Percentiles rank a stretch among this genome's conserved stretches.
Evolutionary conservation across 1,284 basidiomycete genomes (phyloP).

Genomic region (Calocybe gambosa): DNA sequence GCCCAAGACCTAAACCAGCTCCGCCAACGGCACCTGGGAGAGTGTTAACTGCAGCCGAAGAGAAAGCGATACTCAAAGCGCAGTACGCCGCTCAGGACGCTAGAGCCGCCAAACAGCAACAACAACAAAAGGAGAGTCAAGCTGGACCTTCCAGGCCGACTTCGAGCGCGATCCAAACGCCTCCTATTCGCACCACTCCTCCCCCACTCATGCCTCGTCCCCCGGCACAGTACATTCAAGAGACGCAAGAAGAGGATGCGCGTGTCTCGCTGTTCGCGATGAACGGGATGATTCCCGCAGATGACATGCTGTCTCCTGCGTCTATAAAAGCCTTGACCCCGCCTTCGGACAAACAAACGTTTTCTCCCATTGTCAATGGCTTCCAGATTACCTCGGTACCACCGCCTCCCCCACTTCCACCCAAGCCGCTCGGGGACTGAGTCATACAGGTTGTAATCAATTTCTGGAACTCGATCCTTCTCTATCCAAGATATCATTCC

Average conservation of each 20-base stretch:
- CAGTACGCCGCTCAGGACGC: slow-evolving; percentile 53
- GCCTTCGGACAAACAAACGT: slow-evolving; percentile 32
- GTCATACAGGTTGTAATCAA: too few relatives aligned
- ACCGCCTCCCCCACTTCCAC: slow-evolving; percentile 34
- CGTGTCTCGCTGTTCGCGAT: slow-evolving; percentile 35
- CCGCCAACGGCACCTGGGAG: slow-evolving; percentile 29
- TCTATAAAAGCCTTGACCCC: slow-evolving; percentile 14
- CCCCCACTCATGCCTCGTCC: slow-evolving; percentile 70
- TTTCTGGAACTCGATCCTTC: slow-evolving; percentile 4
- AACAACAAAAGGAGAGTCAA: slow-evolving; percentile 11
- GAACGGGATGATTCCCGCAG: slow-evolving; percentile 23
- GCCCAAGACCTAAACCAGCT: slow-evolving; percentile 28
- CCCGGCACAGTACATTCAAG: slow-evolving; percentile 68
- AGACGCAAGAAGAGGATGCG: slow-evolving; percentile 66
- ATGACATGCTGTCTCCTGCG: slow-evolving; percentile 15
- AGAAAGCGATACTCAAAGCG: slow-evolving; percentile 64
- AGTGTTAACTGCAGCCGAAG: slow-evolving; percentile 65
- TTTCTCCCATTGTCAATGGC: slow-evolving; percentile 36
- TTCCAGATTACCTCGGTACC: slow-evolving; percentile 22
- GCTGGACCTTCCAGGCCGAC: slow-evolving; percentile 11
- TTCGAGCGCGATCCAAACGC: slow-evolving; percentile 4
- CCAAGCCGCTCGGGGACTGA: slow-evolving; percentile 27
- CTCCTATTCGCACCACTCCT: slow-evolving; percentile 24
- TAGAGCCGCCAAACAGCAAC: slow-evolving; percentile 14
- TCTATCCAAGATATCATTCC: not conserved